phyloP scores from a whole-genome alignment of 257 asterid genomes.

The Salvia splendens region DNA sequence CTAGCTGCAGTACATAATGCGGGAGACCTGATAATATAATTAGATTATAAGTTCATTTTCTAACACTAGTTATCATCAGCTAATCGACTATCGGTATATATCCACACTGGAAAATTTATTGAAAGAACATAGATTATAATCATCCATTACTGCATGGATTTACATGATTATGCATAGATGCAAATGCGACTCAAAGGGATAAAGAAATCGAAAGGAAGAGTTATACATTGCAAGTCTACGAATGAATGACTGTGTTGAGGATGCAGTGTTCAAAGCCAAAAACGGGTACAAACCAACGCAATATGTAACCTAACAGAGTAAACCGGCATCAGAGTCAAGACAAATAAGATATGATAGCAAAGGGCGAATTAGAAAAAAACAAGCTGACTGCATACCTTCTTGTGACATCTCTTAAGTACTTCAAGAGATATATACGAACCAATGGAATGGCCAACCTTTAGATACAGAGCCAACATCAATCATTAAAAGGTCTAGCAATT shows the following conservation, averaged over 20 bases:
- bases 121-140: neutral
- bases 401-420: slow-evolving; percentile 56
- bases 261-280: slow-evolving; percentile 66
- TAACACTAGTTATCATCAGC: neutral
- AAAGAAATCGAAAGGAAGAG: slow-evolving; percentile 10
- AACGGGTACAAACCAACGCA: slow-evolving; percentile 81
- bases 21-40: slow-evolving; percentile 48
- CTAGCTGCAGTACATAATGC: slow-evolving; percentile 51
- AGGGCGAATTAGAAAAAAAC: neutral
- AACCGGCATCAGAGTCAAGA: slow-evolving; percentile 21
- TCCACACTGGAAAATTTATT: neutral
- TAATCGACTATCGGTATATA: neutral
- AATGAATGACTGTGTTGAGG: slow-evolving; percentile 63
- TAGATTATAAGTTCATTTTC: slow-evolving; percentile 6
- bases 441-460: slow-evolving; percentile 93
- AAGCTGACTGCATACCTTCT: slow-evolving; percentile 54
- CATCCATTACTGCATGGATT: neutral
- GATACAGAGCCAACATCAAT: slow-evolving; percentile 33
- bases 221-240: slow-evolving; percentile 57
- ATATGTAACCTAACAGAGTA: slow-evolving; percentile 53
- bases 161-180: neutral
- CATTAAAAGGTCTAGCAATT: slow-evolving; percentile 21
- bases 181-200: neutral
- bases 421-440: slow-evolving; percentile 83
- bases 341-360: slow-evolving; percentile 9